Conservation (phyloP, 2,329 filamentous ascomycete species). For the Monilinia fructigena region DNA sequence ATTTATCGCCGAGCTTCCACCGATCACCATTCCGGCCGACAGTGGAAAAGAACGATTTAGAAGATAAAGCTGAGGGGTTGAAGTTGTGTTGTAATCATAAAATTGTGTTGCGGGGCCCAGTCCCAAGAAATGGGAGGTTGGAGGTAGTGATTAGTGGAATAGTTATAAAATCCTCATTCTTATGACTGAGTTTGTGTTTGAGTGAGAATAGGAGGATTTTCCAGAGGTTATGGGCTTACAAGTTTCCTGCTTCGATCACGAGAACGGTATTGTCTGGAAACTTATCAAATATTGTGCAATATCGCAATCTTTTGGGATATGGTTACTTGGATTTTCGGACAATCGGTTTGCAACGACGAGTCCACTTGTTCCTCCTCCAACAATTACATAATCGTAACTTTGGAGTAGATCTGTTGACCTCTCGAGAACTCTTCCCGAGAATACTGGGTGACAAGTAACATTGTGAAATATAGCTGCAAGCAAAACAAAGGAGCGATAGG, state of each 20-base stretch:
- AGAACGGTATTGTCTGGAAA: slow-evolving; percentile 10
- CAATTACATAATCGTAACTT: slow-evolving; percentile 23
- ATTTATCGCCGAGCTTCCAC: slow-evolving; percentile 43
- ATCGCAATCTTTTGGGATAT: neutral
- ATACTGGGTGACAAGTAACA: neutral
- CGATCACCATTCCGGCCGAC: slow-evolving; percentile 40
- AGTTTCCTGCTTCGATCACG: slow-evolving; percentile 18
- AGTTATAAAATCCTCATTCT: slow-evolving; percentile 19
- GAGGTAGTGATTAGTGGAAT: slow-evolving; percentile 14
- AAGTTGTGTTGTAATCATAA: slow-evolving; percentile 47
- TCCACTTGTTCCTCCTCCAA: slow-evolving; percentile 22
- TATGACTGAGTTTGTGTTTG: neutral
- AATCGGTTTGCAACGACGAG: slow-evolving; percentile 19
- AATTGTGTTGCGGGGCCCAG: slow-evolving; percentile 32
- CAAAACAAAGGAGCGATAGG: neutral
- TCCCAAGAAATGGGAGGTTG: slow-evolving; percentile 9
- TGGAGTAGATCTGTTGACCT: slow-evolving; percentile 4
- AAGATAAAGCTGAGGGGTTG: slow-evolving; percentile 42
- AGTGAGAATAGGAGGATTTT: neutral
- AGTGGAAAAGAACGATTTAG: slow-evolving; percentile 25
- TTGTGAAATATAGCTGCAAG: neutral
- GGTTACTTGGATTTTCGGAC: slow-evolving; percentile 4
- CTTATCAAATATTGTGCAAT: neutral
- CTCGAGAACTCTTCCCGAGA: neutral
- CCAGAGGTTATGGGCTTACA: slow-evolving; percentile 9